phyloP scores from a whole-genome alignment of 75 land plant species.

The Adiantum capillusveneris region DNA sequence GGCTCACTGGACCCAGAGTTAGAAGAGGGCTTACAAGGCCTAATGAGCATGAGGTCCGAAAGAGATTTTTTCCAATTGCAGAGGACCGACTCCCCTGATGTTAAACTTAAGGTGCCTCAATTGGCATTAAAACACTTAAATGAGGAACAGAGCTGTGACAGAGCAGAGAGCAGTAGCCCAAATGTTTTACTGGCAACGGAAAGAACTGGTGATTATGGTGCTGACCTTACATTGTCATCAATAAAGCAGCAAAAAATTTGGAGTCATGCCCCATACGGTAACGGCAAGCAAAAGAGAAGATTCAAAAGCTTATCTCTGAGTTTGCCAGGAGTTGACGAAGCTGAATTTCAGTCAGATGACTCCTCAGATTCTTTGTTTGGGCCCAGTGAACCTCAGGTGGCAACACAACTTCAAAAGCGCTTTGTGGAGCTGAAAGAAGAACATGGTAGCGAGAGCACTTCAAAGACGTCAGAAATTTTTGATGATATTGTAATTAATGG shows the following conservation, averaged over 20 bases:
- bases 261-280: too few relatives aligned
- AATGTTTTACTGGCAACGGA: background rate
- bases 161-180: background rate
- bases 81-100: background rate
- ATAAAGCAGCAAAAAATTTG: background rate
- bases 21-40: background rate
- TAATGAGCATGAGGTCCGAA: background rate
- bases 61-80: background rate
- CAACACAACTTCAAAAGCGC: background rate
- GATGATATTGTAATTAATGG: too few relatives aligned
- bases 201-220: background rate
- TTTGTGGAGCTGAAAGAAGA: background rate
- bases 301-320: background rate
- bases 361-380: background rate
- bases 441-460: too few relatives aligned
- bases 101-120: background rate
- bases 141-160: background rate
- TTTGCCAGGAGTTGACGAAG: background rate
- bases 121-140: background rate
- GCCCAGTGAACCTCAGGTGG: background rate
- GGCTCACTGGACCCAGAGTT: background rate
- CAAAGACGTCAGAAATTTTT: too few relatives aligned
- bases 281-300: background rate
- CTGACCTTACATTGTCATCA: background rate
- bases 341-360: background rate